These are phyloP conservation scores for Rhodotorula sp. DNA, from an alignment of 1,284 basidiomycete species.

Conservation along the genomic window DNA sequence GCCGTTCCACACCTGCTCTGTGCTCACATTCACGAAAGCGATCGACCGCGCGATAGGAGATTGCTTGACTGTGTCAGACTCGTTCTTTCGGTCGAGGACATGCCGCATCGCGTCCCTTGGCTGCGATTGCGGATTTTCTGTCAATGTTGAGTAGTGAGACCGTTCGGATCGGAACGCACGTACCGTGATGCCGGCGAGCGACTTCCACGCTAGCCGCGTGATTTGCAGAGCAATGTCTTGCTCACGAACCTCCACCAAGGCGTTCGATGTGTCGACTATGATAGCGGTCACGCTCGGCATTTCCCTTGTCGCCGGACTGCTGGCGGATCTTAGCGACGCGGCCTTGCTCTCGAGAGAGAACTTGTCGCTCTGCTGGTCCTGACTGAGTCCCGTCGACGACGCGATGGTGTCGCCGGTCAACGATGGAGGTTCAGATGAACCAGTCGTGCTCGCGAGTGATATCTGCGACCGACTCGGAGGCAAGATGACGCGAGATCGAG, in stretches of 20 bases:
- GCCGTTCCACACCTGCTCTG: not conserved
- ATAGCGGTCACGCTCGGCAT: not conserved
- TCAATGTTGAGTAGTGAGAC: not conserved
- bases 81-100: constrained; percentile 43
- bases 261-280: constrained; percentile 36
- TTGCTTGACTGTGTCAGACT: constrained; percentile 35
- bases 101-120: constrained; percentile 47
- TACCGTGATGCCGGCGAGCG: constrained; percentile 42
- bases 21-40: constrained; percentile 44
- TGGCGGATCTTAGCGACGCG: not conserved
- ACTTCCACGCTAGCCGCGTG: constrained; percentile 45
- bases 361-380: too few species aligned
- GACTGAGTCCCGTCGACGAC: not conserved
- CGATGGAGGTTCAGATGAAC: not conserved
- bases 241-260: constrained; percentile 35
- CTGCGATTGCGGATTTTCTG: constrained; percentile 11
- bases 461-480: not conserved
- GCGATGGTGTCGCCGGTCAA: not conserved
- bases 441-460: not conserved
- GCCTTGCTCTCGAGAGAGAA: too few species aligned
- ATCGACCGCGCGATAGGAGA: constrained; percentile 42
- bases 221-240: constrained; percentile 44
- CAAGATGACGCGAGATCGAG: too few species aligned
- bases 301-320: not conserved
- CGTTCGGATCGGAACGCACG: not conserved